These are phyloP conservation scores for Nakazawaea pomicola DNA, from an alignment of 805 yeast species.

Conservation along the genomic window DNA sequence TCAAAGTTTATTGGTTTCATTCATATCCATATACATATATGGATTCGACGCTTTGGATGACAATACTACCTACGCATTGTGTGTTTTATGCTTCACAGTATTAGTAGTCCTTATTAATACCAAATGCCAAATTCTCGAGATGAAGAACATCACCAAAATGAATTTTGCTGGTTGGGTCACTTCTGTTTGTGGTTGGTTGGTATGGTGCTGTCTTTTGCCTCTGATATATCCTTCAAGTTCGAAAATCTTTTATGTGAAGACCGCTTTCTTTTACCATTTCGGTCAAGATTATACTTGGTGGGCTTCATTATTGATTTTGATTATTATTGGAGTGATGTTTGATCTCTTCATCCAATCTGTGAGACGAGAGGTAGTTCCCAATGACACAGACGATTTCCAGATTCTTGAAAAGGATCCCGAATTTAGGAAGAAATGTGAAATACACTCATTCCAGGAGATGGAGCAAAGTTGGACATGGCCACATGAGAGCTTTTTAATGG, in stretches of 20 bases:
- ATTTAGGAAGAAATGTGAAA: constrained; percentile 66
- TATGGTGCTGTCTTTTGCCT: constrained; percentile 80
- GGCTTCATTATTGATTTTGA: constrained; percentile 62
- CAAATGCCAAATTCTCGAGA: constrained; percentile 78
- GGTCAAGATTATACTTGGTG: constrained; percentile 85
- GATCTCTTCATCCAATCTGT: constrained; percentile 62
- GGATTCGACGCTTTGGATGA: constrained; percentile 66
- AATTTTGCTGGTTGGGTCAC: constrained; percentile 61
- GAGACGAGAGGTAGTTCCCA: constrained; percentile 52
- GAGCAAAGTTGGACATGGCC: constrained; percentile 73
- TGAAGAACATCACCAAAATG: constrained; percentile 66
- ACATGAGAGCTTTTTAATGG: constrained; percentile 27
- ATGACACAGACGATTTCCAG: constrained; percentile 77
- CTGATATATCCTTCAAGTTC: constrained; percentile 51
- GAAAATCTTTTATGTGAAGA: constrained; percentile 63
- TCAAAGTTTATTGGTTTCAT: constrained; percentile 68
- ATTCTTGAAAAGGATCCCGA: constrained; percentile 65
- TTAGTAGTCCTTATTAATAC: constrained; percentile 69
- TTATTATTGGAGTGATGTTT: constrained; percentile 53
- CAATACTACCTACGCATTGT: constrained; percentile 77
- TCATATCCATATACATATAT: constrained; percentile 62
- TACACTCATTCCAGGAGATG: constrained; percentile 66
- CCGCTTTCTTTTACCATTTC: constrained; percentile 65
- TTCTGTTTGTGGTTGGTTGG: constrained; percentile 78
- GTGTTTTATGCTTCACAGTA: constrained; percentile 69